Base-by-base conservation (phyloP, 208 protist genomes). In the Trypanosoma melophagium region DNA sequence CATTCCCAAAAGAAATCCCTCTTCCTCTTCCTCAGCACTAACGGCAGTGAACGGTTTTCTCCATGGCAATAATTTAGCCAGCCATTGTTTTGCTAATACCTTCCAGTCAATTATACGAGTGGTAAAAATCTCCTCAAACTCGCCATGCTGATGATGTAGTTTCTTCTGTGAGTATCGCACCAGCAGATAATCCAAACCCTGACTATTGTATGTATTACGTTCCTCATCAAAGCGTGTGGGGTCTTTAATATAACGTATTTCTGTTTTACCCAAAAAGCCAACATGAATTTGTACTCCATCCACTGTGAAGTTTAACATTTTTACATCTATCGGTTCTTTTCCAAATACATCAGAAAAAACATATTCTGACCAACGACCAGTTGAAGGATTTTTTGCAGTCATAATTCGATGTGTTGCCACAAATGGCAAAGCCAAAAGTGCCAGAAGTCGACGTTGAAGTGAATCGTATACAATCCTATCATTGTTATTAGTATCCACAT, bases 141-240 rank as follows among this genome's bases (percentile, higher is more conserved):
- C 52, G 16, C 59, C 61, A 53, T 66, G 62, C 7, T 62, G n/a
- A 47, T 51, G 64, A 42, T 86, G 80, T 16, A 82, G 19, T 38
- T 75, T 63, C 52, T 69, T 54, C 66, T 83, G 80, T 1, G 71
- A 66, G 14, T 76, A 78, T n/a, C 80, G 70, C 42, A 79, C 67
- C 17, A 86, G 64, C 2, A 79, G 57, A 56, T 80, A 86, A 65
- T 86, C 80, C 31, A 82, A 57, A 9, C 69, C 80, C 14, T 76
- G 63, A 19, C 58, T 24, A 40, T 58, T 56, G 67, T 86, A 86
- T 14, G 74, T 50, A 12, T 21, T 59, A 54, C 24, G 21, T 61
- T 74, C 66, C 19, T 72, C 66, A 25, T 71, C 55, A 67, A 86
- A 86, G 21, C 31, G 69, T 1, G 12, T 40, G 4, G 71, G 62